Base-by-base conservation (phyloP, 345 rosid genomes). In the Eucalyptus sp. region DNA sequence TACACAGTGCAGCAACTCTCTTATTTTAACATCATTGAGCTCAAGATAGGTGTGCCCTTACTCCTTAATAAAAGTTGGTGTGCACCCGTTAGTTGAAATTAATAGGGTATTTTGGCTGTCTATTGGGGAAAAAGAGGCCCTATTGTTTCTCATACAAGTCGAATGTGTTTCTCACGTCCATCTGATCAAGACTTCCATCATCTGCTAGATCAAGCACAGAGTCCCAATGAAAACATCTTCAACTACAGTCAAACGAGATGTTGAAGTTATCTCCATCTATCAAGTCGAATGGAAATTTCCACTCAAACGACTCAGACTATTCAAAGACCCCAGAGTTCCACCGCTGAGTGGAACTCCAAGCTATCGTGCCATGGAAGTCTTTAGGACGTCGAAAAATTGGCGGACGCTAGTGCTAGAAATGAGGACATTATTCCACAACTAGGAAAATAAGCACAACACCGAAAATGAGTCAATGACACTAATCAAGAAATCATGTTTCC, bases 71-170 rank as follows among this genome's bases (percentile, higher is more conserved):
- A 10, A 31, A 68, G 22, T 68, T 7, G 7, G 43, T 17, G 80
- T 33, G 6, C 41, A 68, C 80, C 10, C 44, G 20, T 84, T 66
- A 94, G 89, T 88, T 90, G 91, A 94, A 92, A 89, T 93, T 90
- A 85, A 93, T 89, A 4, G 37, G 88, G 80, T 96, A 96, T 88
- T 94, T 94, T 22, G 94, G 91, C 88, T 91, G 91, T 68, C 86
- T 90, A 33, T 94, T 90, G 1, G 96, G 96, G 13, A 6, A 43
- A 89, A 94, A 96, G 20, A 95, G 86, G 71, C 98, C 96, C 90
- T 90, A 96, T 10, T 7, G 58, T 52, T 18, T 18, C 24, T 52
- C 58, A 52, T 52, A 18, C 58, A 18, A 18, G 0, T 18, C 58
- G 24, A 24, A 52, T 24, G 10, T 68, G 43, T 76, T 25, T 10